Base-by-base conservation (phyloP, 345 rosid species). In the Ceriops decandra region DNA sequence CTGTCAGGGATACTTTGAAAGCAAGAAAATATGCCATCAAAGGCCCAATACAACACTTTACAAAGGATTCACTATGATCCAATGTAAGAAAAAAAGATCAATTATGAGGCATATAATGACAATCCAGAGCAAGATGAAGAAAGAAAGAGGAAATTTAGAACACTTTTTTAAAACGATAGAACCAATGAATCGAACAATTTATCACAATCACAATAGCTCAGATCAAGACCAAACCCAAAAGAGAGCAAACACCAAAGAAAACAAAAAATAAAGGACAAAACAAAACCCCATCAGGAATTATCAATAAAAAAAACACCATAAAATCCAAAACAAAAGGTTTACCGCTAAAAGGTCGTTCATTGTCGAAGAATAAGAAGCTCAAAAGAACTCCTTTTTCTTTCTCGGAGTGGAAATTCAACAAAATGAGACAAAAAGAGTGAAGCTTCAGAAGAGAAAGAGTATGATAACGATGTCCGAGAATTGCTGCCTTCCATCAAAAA, bases 321-420 rank as follows among this genome's bases (percentile, higher is more conserved):
- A 59, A 52, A 49, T 54, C 42, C 19, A 26, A 58, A 47, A 27
- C 42, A 22, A 28, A 59, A 59, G 26, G 68, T 60, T 78, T 84
- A 88, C 97, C 88, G 86, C 70, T 69, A 90, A 74, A 79, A 90
- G 97, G 83, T 88, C 89, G 80, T 88, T 90, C 97, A 90, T 90
- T 68, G 82, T 79, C 24, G 77, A 69, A 42, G 49, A 42, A 13
- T 42, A 11, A 62, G 72, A 52, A 77, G 66, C 60, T 69, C 57
- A 79, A 74, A 56, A 54, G 59, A 58, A 77, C 65, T 56, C 69
- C 77, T 74, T 42, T 57, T 56, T 28, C 56, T 31, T 30, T 54
- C 62, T 24, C 26, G 20, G 4, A 15, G 35, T 42, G 49, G 49
- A 42, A 38, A 36, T 36, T 16, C 31, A 22, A 49, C 6, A 42